Evolutionary conservation across 345 rosid species (phyloP), one percentile per base, ranked within the genome.

Genomic region (Rhodamnia argentea): DNA sequence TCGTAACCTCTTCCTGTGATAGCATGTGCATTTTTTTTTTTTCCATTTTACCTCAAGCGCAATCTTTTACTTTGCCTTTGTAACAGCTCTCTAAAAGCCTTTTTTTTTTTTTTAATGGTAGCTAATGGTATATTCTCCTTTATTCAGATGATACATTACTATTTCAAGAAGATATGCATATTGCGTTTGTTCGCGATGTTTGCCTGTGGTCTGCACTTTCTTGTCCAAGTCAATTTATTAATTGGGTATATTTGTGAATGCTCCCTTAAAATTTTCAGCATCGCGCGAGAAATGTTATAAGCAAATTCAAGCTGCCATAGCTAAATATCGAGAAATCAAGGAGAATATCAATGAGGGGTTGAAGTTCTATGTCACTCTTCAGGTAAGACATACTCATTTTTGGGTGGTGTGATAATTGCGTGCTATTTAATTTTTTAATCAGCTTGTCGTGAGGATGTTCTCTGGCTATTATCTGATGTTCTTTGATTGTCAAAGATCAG

Each of bases 351-450:
- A 94, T 50, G 99, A 97, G 89, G 99, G 99, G 44, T 88, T 97
- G 91, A 97, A 97, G 91, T 97, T 97, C 90, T 97, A 97, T 89
- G 96, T 96, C 75, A 97, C 98, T 29, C 99, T 97, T 90, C 99
- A 96, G 93, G 99, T 96, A 84, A 90, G 89, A 62, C 32, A 51
- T 54, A 10, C 47, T 85, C n/a, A 52, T 74, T 18, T 64, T 59
- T 82, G 83, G 86, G 83, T 11, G 52, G 12, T 58, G 7, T 60
- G 14, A 56, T 51, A 23, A 47, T 70, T 37, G 3, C 7, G 0
- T 37, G 13, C 81, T 70, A 37, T 70, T 70, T 70, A 32, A 70
- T 20, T 37, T 3, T 0, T 70, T 18, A 37, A 37, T 40, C 26
- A 70, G 24, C 81, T 70, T 70, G 81, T 70, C 16, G 26, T 70